These are phyloP conservation scores for Linderniella brevidens DNA, from an alignment of 257 asterid species.

Conservation along the genomic window DNA sequence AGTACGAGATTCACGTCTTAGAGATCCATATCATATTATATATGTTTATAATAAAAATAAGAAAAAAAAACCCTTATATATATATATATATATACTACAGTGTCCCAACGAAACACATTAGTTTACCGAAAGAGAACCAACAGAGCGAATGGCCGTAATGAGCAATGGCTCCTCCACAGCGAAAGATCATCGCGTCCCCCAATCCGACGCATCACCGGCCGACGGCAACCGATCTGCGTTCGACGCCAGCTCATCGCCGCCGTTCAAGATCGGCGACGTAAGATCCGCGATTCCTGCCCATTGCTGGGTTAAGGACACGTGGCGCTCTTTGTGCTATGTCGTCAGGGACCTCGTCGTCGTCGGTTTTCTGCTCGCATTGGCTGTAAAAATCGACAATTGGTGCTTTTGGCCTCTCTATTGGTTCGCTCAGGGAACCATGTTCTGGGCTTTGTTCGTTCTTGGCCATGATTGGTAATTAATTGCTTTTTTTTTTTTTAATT, in stretches of 20 bases:
- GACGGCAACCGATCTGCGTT: too few relatives aligned
- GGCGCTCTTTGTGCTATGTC: constrained; percentile 34
- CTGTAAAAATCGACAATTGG: constrained; percentile 21
- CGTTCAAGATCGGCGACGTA: constrained; percentile 40
- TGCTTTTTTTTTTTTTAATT: neutral
- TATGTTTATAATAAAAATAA: too few relatives aligned
- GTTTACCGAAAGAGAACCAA: too few relatives aligned
- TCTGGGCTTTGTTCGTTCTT: constrained; percentile 60
- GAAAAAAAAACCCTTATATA: too few relatives aligned
- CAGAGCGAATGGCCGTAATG: too few relatives aligned
- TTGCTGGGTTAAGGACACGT: constrained; percentile 56
- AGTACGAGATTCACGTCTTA: too few relatives aligned
- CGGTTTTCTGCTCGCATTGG: constrained; percentile 21
- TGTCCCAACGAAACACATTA: too few relatives aligned
- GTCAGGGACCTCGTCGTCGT: constrained; percentile 21
- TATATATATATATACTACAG: too few relatives aligned
- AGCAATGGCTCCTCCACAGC: too few relatives aligned
- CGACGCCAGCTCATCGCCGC: constrained; percentile 50
- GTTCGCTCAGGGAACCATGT: constrained; percentile 51
- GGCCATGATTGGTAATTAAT: constrained; percentile 59
- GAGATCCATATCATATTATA: too few relatives aligned
- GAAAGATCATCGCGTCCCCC: too few relatives aligned
- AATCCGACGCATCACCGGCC: too few relatives aligned
- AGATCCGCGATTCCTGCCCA: constrained; percentile 48
- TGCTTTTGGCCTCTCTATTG: constrained; percentile 36